These are phyloP conservation scores for Penicillium maclennaniae DNA, from an alignment of 495 filamentous ascomycete species.

Conservation along the genomic window DNA sequence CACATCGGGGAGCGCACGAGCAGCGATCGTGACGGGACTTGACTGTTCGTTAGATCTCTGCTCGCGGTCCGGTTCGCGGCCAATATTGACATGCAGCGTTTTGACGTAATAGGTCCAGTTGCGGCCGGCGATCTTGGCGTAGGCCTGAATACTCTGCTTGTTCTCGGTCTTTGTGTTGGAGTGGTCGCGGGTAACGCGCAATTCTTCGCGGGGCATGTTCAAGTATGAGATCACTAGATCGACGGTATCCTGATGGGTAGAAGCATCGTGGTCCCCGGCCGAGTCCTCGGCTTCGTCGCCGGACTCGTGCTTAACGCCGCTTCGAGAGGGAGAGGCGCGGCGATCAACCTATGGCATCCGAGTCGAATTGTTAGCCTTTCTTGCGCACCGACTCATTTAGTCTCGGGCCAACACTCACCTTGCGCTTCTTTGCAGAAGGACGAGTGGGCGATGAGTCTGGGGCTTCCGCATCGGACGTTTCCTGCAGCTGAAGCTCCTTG, in stretches of 20 bases:
- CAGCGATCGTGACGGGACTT: constrained; percentile 42
- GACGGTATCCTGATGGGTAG: constrained; percentile 61
- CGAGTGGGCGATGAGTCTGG: constrained; percentile 68
- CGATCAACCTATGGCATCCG: constrained; percentile 32
- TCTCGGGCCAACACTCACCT: constrained; percentile 47
- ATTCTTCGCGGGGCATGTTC: constrained; percentile 51
- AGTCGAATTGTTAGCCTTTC: constrained; percentile 1
- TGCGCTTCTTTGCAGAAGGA: constrained; percentile 70
- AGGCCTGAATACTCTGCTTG: constrained; percentile 73
- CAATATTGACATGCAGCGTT: constrained; percentile 75
- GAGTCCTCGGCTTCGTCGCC: constrained; percentile 43
- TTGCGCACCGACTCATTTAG: constrained; percentile 2
- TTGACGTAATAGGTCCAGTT: constrained; percentile 96
- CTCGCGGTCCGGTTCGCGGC: constrained; percentile 66
- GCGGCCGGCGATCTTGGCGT: constrained; percentile 85
- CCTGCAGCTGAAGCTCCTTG: constrained; percentile 48
- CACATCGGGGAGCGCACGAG: constrained; percentile 50
- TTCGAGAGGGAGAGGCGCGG: constrained; percentile 26
- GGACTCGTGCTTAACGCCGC: constrained; percentile 31
- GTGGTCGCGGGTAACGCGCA: constrained; percentile 69
- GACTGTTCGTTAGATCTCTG: constrained; percentile 42
- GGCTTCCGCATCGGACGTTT: constrained; percentile 48
- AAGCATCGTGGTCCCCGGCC: constrained; percentile 49
- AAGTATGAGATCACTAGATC: constrained; percentile 71
- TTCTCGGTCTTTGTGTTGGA: constrained; percentile 70